Evolutionary conservation across 1,284 basidiomycete genomes (phyloP), one percentile per base, ranked within the genome.

Genomic region (Trametes sp.): DNA sequence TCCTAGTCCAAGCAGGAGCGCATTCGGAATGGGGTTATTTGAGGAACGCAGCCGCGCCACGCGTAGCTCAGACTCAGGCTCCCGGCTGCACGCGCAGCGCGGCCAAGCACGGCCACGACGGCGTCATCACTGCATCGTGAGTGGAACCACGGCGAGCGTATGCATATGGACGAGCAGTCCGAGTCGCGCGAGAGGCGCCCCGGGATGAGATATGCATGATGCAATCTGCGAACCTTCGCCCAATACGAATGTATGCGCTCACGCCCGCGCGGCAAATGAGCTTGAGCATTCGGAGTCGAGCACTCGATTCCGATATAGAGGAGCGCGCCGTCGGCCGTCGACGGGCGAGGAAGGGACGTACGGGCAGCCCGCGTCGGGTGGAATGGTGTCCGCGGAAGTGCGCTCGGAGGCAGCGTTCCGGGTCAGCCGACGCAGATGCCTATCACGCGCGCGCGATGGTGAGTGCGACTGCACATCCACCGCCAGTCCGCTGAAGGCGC

Each of bases 121-220:
- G 51, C 24, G 33, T 28, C 21, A 26, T 33, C 49, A 28, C 7
- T 36, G 50, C 50, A 11, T 23, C 33, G 26, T 48, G 26, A 48
- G 46, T 45, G 38, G 16, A 45, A 8, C 7, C 11, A 11, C 31
- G 31, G 31, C 31, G 42, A 10, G 10, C 21, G 24, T 8, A 24
- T 16, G 21, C 10, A 16, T 45, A 45, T 41, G 38, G 38, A 41
- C 24, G 45, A 26, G 48, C 48, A 19, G 8, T 4, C 45, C 8
- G 24, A 24, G 11, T 7, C 46, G 29, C 29, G 19, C 16, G 28
- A 49, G 48, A 49, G 48, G 29, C 48, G 48, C 48, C 48, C 48
- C 48, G 48, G 48, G 48, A 33, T 3, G 38, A n/a, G 16, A n/a
- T n/a, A n/a, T n/a, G n/a, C 21, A 42, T 53, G 52, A 53, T 52